Evolutionary conservation across 192 early-diverging fungal genomes (phyloP).

Genomic region (Coemansia sp.): DNA sequence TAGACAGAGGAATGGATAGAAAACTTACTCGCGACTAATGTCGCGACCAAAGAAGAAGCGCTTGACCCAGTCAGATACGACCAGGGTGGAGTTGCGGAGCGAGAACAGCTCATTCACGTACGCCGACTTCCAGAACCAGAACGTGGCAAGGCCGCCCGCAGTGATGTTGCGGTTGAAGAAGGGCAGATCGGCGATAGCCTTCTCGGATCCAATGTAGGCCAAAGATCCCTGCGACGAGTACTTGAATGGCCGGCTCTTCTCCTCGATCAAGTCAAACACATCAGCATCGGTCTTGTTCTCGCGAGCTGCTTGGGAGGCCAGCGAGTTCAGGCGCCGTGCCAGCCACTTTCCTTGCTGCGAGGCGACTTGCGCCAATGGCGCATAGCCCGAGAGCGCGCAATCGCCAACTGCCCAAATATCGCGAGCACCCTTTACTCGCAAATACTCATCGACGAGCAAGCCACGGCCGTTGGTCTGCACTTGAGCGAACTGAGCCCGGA

Average conservation of each 20-base stretch:
- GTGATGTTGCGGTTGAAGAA: slow-evolving; percentile 66
- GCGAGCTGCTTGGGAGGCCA: background rate
- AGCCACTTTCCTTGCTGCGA: slow-evolving; percentile 87
- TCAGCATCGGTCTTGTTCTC: slow-evolving; percentile 17
- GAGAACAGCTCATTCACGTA: slow-evolving; percentile 82
- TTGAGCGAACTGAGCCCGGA: slow-evolving; percentile 40
- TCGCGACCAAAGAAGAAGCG: slow-evolving; percentile 89
- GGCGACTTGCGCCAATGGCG: slow-evolving; percentile 88
- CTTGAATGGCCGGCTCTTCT: slow-evolving; percentile 61
- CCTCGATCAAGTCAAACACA: slow-evolving; percentile 27
- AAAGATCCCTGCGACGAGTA: slow-evolving; percentile 87
- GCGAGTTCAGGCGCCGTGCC: slow-evolving; percentile 64
- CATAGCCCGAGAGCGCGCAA: slow-evolving; percentile 77
- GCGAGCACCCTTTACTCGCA: slow-evolving; percentile 70
- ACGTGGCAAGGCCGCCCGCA: slow-evolving; percentile 67
- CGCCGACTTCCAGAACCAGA: slow-evolving; percentile 76
- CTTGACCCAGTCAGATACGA: slow-evolving; percentile 91
- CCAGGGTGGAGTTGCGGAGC: slow-evolving; percentile 76
- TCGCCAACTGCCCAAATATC: slow-evolving; percentile 88
- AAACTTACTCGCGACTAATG: slow-evolving; percentile 80
- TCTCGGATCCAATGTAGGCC: slow-evolving; percentile 92
- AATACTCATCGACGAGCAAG: slow-evolving; percentile 72
- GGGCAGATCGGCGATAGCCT: slow-evolving; percentile 94
- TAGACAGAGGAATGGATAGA: background rate
- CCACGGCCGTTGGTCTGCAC: slow-evolving; percentile 55